phyloP scores from a whole-genome alignment of 1,139 yeast species.

The Neolecta irregularis region DNA sequence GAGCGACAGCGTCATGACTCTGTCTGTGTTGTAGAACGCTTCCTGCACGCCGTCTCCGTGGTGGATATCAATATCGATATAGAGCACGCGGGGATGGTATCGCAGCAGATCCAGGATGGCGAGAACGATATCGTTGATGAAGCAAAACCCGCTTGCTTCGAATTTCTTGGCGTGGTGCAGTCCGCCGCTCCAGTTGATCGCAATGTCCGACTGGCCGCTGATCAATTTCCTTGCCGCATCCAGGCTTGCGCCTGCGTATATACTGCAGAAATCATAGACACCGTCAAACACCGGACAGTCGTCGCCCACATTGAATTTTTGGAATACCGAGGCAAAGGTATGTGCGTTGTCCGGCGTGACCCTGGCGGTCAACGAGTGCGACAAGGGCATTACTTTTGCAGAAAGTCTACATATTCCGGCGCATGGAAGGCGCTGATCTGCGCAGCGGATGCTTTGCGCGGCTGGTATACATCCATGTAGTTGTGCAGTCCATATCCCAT shows the following conservation, averaged over 20 bases:
- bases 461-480: constrained; percentile 75
- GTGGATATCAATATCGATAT: constrained; percentile 88
- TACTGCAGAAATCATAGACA: constrained; percentile 68
- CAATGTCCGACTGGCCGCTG: constrained; percentile 79
- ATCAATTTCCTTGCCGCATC: constrained; percentile 82
- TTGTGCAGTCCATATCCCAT: constrained; percentile 73
- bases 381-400: constrained; percentile 27
- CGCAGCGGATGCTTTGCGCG: constrained; percentile 64
- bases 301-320: constrained; percentile 84
- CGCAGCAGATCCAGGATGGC: constrained; percentile 70
- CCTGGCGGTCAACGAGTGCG: constrained; percentile 17
- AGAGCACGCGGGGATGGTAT: constrained; percentile 78
- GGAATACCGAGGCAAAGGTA: constrained; percentile 42
- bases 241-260: constrained; percentile 82
- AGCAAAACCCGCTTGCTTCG: constrained; percentile 91
- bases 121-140: constrained; percentile 83
- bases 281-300: constrained; percentile 98
- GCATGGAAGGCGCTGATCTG: constrained; percentile 73
- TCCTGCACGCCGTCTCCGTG: constrained; percentile 99
- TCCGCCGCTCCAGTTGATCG: constrained; percentile 96
- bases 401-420: constrained; percentile 71
- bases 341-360: constrained; percentile 71
- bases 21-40: constrained; percentile 85
- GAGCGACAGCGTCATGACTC: constrained; percentile 90
- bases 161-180: constrained; percentile 90